These are phyloP conservation scores for Fistulifera solaris DNA, from an alignment of 108 stramenopile genomes.

Conservation along the genomic window DNA sequence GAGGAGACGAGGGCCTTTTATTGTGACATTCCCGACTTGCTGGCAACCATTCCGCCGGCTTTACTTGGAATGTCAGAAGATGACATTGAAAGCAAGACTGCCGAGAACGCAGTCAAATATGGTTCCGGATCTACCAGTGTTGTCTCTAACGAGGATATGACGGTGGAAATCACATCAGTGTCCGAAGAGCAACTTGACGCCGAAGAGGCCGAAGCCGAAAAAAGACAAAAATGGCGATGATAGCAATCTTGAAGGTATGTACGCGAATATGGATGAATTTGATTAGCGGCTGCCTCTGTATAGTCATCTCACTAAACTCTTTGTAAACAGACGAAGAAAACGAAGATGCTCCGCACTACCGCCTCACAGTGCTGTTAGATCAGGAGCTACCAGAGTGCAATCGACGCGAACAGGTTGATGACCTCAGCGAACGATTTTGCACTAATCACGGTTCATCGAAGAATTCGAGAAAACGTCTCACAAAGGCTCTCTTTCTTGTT, in stretches of 20 bases:
- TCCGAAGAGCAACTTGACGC: slow-evolving; percentile 37
- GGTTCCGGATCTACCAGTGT: slow-evolving; percentile 36
- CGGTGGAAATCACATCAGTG: slow-evolving; percentile 14
- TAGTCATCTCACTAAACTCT: too few species aligned
- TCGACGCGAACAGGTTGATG: slow-evolving; percentile 82
- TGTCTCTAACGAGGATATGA: slow-evolving; percentile 24
- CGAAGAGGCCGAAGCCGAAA: slow-evolving; percentile 19
- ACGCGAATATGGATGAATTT: neutral
- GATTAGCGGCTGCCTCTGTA: too few species aligned
- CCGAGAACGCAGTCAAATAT: slow-evolving; percentile 51
- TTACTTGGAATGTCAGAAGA: slow-evolving; percentile 70
- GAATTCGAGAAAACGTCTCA: slow-evolving; percentile 70
- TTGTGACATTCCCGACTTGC: slow-evolving; percentile 87
- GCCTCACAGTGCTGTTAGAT: slow-evolving; percentile 77
- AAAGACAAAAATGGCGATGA: neutral
- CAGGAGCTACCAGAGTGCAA: slow-evolving; percentile 88
- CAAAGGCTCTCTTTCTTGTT: slow-evolving; percentile 72
- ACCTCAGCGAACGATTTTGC: slow-evolving; percentile 77
- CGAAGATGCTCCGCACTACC: slow-evolving; percentile 80
- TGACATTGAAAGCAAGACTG: slow-evolving; percentile 64
- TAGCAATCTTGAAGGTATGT: neutral
- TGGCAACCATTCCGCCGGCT: slow-evolving; percentile 82
- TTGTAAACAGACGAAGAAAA: slow-evolving; percentile 32
- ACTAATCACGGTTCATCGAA: slow-evolving; percentile 73
- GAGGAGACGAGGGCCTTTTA: slow-evolving; percentile 88